Base-by-base conservation (phyloP, 176 grass and related monocot genomes). In the Elaeis guineensis region DNA sequence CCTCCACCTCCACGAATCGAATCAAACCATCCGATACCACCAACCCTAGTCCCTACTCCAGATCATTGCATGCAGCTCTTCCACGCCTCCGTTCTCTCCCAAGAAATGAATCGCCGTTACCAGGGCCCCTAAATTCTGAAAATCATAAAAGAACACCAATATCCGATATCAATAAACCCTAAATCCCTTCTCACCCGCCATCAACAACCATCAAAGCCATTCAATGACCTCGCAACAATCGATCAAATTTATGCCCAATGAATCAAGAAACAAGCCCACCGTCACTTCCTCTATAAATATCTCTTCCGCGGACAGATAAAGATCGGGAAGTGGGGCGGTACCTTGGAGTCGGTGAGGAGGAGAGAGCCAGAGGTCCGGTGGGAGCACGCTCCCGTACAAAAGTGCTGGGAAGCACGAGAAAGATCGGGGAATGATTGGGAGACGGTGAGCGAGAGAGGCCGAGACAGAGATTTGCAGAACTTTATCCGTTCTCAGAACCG, bases 351-450 rank as follows among this genome's bases (percentile, higher is more conserved):
- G 50, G 63, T 26, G 6, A 19, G 30, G 29, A 5, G 15, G 14
- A 30, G 28, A 30, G 59, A 75, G 16, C 3, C 19, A 26, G 51
- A 54, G 17, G 35, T 44, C 35, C 35, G 29, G 20, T 2, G 29
- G 50, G 76, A 19, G 21, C 12, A 35, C 39, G 49, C 54, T 25
- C 48, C n/a, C 25, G 65, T 44, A 44, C 35, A 12, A 12, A 1
- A 44, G 35, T 12, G 35, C 24, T 29, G 51, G 55, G 70, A 80
- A 58, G 57, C 54, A 66, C 61, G 55, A 78, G 76, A 72, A 71
- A 71, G 62, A 74, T 74, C 39, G 62, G 52, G 55, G 62, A 68
- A 79, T 59, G 72, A 44, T 64, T 48, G 19, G 24, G 63, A 64
- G 49, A 32, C 52, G 53, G 59, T 62, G 58, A 75, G 35, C 8